Evolutionary conservation across 202 grass and related monocot species (phyloP).

Genomic region (Thinopyrum obtusiflorum): DNA sequence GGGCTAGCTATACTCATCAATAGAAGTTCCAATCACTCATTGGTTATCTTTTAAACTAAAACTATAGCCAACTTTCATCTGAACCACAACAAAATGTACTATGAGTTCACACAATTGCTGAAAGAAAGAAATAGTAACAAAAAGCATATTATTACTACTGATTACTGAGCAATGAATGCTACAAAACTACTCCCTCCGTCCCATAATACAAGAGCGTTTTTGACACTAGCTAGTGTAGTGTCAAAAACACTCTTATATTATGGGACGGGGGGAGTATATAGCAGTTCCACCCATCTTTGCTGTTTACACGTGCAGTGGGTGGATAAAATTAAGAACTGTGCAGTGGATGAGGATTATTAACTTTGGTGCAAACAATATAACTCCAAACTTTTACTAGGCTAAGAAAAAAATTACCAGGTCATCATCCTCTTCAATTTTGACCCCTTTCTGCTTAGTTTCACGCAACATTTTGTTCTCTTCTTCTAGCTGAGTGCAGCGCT

Average conservation of each 20-base stretch:
- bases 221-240: no score
- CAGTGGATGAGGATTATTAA: constrained; percentile 14
- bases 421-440: constrained; percentile 60
- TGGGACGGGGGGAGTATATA: not conserved
- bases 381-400: not conserved
- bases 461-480: constrained; percentile 64
- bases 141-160: not conserved
- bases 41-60: not conserved
- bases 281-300: not conserved
- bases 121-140: not conserved
- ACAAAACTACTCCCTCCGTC: not conserved
- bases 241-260: no score
- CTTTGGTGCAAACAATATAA: constrained; percentile 21
- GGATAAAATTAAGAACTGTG: constrained; percentile 31
- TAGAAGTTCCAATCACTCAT: not conserved
- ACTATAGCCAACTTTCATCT: not conserved
- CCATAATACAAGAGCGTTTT: no score
- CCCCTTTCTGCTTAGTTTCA: constrained; percentile 54
- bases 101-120: not conserved
- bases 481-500: constrained; percentile 62
- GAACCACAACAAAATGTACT: not conserved
- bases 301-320: not conserved
- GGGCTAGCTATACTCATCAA: not conserved
- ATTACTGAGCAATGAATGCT: not conserved
- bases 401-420: constrained; percentile 38